Evolutionary conservation across 2,329 filamentous ascomycete species (phyloP).

Genomic region (Cladosporium sp.): DNA sequence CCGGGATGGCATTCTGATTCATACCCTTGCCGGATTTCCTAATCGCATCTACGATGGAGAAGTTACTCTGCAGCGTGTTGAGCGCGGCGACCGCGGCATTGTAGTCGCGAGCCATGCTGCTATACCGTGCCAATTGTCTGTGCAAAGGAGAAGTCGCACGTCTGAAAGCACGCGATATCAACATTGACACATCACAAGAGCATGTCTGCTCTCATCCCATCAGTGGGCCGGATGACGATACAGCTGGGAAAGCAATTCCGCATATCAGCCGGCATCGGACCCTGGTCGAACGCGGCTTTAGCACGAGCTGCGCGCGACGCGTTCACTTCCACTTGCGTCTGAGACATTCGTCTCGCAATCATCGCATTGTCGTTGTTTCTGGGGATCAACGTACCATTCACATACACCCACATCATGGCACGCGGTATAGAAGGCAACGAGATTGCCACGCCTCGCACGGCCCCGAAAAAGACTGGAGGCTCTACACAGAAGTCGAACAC

Average conservation of each 20-base stretch:
- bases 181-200: conserved; percentile 12
- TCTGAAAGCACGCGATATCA: conserved; percentile 6
- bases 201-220: neutral
- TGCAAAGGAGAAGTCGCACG: conserved; percentile 7
- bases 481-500: conserved; percentile 47
- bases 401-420: conserved; percentile 32
- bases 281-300: neutral
- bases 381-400: neutral
- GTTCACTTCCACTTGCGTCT: neutral
- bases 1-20: conserved; percentile 72
- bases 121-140: conserved; percentile 3
- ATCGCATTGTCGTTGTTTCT: neutral
- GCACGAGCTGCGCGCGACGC: neutral
- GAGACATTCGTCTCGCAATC: conserved; percentile 4
- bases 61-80: conserved; percentile 75
- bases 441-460: conserved; percentile 40
- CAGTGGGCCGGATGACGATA: neutral
- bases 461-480: conserved; percentile 41
- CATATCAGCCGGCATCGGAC: neutral
- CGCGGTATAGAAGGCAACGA: conserved; percentile 46
- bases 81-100: conserved; percentile 66
- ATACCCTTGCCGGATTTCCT: conserved; percentile 68
- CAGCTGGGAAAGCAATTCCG: neutral
- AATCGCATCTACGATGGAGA: conserved; percentile 70
- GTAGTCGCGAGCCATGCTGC: conserved; percentile 24